Percentiles rank a stretch among this genome's conserved stretches.
Conservation (phyloP, 805 yeast genomes). For the Nakazawaea ishiwadae region DNA sequence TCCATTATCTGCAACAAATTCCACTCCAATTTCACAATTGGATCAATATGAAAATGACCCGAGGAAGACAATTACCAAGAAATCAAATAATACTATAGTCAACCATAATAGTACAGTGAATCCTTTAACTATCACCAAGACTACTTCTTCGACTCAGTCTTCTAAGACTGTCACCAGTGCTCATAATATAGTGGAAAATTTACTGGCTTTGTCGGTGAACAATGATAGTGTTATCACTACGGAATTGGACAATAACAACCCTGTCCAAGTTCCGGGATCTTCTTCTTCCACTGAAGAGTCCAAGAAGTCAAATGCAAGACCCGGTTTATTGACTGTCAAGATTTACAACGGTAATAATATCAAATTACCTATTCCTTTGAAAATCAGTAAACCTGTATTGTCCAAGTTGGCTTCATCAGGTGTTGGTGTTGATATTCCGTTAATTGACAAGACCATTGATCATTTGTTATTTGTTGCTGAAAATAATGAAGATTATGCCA, state of each 20-base stretch:
- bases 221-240: constrained; percentile 9
- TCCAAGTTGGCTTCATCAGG: constrained; percentile 64
- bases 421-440: constrained; percentile 29
- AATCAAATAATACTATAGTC: constrained; percentile 5
- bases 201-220: constrained; percentile 7
- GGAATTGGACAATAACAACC: constrained; percentile 10
- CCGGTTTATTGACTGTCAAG: constrained; percentile 76
- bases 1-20: not conserved
- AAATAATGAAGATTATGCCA: constrained; percentile 12
- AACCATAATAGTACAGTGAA: not conserved
- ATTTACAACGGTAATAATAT: constrained; percentile 67
- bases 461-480: constrained; percentile 15
- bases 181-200: constrained; percentile 1
- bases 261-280: constrained; percentile 6
- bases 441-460: constrained; percentile 28
- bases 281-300: not conserved
- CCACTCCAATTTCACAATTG: not conserved
- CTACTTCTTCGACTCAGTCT: constrained; percentile 9
- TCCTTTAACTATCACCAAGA: constrained; percentile 4
- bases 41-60: constrained; percentile 8
- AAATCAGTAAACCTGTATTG: constrained; percentile 57
- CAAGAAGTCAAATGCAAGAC: constrained; percentile 26
- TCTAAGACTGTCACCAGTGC: constrained; percentile 11
- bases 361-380: constrained; percentile 65
- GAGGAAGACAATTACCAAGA: constrained; percentile 6